phyloP scores from a whole-genome alignment of 2,329 filamentous ascomycete species.

The Exophiala mesophila region DNA sequence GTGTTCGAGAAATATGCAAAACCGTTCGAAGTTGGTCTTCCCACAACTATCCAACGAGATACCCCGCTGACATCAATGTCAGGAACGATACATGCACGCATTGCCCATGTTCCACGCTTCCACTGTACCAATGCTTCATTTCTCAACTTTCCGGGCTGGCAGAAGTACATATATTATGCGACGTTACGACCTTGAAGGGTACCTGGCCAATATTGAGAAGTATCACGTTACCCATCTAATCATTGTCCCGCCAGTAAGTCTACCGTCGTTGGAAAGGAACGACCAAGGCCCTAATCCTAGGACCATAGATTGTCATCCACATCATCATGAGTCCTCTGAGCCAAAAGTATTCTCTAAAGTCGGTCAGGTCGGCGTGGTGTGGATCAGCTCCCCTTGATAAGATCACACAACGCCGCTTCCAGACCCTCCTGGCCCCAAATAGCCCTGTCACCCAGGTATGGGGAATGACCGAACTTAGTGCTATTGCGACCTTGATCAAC shows the following conservation, averaged over 20 bases:
- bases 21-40: slow-evolving; percentile 5
- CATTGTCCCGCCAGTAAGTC: slow-evolving; percentile 36
- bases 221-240: slow-evolving; percentile 18
- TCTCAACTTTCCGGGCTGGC: slow-evolving; percentile 36
- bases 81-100: neutral
- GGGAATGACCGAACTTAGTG: slow-evolving; percentile 52
- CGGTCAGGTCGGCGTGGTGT: no score
- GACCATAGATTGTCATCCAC: slow-evolving; percentile 39
- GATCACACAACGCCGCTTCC: slow-evolving; percentile 37
- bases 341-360: slow-evolving; percentile 30
- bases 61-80: neutral
- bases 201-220: slow-evolving; percentile 11
- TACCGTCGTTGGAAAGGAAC: no score
- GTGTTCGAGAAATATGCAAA: neutral
- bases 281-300: no score
- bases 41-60: neutral
- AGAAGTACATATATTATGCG: slow-evolving; percentile 44
- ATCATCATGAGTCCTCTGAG: slow-evolving; percentile 28
- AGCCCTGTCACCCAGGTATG: slow-evolving; percentile 46
- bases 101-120: slow-evolving; percentile 14
- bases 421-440: slow-evolving; percentile 36
- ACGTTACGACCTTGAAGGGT: slow-evolving; percentile 33
- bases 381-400: no score
- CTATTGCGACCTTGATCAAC: slow-evolving; percentile 26
- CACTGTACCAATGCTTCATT: slow-evolving; percentile 11